Evolutionary conservation across 352 stramenopile species (phyloP).

Genomic region (Globisporangium megalacanthum): DNA sequence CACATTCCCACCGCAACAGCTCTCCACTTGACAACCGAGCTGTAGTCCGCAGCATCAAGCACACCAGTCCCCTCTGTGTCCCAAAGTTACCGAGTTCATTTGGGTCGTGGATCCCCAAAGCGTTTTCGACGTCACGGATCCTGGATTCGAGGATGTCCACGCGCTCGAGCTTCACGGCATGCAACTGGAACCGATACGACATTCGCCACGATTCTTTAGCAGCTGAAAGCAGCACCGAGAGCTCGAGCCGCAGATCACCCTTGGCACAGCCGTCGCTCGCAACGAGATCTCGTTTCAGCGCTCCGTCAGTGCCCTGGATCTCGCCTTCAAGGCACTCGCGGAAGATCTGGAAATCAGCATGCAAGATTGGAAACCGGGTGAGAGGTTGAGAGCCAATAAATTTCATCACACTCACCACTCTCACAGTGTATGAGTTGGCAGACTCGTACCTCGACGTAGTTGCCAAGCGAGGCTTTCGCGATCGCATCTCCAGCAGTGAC

Average conservation of each 20-base stretch:
- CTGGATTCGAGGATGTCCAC: background rate
- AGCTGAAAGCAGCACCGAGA: background rate
- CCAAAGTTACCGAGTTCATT: too few species aligned
- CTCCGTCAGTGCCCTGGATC: background rate
- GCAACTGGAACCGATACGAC: background rate
- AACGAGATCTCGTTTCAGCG: background rate
- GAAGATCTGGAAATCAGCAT: background rate
- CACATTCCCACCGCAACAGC: background rate
- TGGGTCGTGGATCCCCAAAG: background rate
- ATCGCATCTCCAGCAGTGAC: background rate
- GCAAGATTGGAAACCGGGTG: too few species aligned
- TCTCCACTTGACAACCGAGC: background rate
- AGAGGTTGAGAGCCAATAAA: too few species aligned
- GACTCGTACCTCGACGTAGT: background rate
- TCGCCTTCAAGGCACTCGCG: background rate
- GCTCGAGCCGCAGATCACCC: background rate
- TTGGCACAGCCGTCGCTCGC: background rate
- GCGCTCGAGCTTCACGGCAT: background rate
- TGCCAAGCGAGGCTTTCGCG: background rate
- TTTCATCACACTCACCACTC: too few species aligned
- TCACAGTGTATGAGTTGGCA: too few species aligned
- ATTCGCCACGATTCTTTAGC: background rate
- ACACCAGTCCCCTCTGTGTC: background rate
- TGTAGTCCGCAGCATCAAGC: background rate
- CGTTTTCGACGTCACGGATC: conserved; percentile 1